These are phyloP conservation scores for Kregervanrija delftensis DNA, from an alignment of 805 yeast species.

Conservation along the genomic window DNA sequence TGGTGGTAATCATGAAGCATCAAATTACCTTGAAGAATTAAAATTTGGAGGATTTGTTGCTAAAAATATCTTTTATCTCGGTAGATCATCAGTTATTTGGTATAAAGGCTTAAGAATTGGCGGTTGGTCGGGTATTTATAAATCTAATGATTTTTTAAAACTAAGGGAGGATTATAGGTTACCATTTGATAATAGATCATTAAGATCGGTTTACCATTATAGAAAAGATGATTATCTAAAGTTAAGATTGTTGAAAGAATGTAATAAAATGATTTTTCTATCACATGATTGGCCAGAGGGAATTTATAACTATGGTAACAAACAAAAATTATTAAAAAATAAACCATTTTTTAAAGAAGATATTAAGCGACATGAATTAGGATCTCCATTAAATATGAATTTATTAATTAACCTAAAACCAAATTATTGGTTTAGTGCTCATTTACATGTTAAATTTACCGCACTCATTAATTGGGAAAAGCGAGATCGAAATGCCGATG, in stretches of 20 bases:
- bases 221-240: slow-evolving; percentile 58
- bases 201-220: slow-evolving; percentile 67
- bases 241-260: slow-evolving; percentile 33
- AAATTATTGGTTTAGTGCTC: slow-evolving; percentile 79
- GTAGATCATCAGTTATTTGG: slow-evolving; percentile 69
- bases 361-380: slow-evolving; percentile 51
- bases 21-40: slow-evolving; percentile 65
- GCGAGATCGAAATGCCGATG: slow-evolving; percentile 3
- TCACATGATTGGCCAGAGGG: slow-evolving; percentile 96
- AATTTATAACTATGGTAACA: slow-evolving; percentile 59
- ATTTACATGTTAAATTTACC: slow-evolving; percentile 67
- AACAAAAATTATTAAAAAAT: slow-evolving; percentile 36
- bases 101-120: slow-evolving; percentile 69
- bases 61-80: slow-evolving; percentile 78
- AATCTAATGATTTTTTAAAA: slow-evolving; percentile 39
- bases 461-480: slow-evolving; percentile 39
- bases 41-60: slow-evolving; percentile 92
- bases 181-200: slow-evolving; percentile 41
- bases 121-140: slow-evolving; percentile 82
- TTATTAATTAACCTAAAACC: slow-evolving; percentile 56
- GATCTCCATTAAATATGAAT: slow-evolving; percentile 61
- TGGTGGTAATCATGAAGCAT: slow-evolving; percentile 95
- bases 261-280: slow-evolving; percentile 45
- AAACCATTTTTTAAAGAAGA: slow-evolving; percentile 71
- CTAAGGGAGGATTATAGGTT: slow-evolving; percentile 32